phyloP scores from a whole-genome alignment of 1,139 yeast species.

The Debaryomyces sp. region DNA sequence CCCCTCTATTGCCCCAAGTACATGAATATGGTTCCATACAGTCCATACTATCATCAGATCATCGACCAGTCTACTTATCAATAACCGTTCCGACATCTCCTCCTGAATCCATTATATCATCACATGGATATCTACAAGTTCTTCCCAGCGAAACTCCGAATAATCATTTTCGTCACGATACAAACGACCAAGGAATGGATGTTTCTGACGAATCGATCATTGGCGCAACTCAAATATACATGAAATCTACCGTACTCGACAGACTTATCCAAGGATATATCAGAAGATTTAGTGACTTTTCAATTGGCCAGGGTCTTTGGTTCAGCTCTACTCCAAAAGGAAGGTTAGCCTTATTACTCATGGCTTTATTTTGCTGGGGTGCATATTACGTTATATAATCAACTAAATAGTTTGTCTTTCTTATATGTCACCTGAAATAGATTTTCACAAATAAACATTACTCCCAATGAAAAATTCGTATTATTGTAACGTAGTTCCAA shows the following conservation, averaged over 20 bases:
- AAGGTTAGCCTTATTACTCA: slow-evolving; percentile 25
- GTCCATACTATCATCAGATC: slow-evolving; percentile 41
- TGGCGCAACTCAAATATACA: slow-evolving; percentile 49
- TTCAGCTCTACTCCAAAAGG: slow-evolving; percentile 43
- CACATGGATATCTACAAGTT: slow-evolving; percentile 44
- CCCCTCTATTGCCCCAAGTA: slow-evolving; percentile 24
- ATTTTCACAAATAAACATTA: neutral
- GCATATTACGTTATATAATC: neutral
- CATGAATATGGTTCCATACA: slow-evolving; percentile 44
- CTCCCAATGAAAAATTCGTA: neutral
- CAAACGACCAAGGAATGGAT: slow-evolving; percentile 13
- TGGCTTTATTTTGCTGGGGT: slow-evolving; percentile 12
- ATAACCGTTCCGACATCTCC: slow-evolving; percentile 45
- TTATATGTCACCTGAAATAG: neutral
- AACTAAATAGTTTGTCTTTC: neutral
- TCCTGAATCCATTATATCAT: slow-evolving; percentile 45
- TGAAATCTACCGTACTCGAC: slow-evolving; percentile 46
- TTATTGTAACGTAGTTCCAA: neutral
- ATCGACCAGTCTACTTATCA: slow-evolving; percentile 46
- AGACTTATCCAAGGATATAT: slow-evolving; percentile 28
- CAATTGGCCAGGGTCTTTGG: slow-evolving; percentile 46
- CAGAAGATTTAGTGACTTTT: slow-evolving; percentile 34
- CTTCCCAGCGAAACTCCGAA: slow-evolving; percentile 31
- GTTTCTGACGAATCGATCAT: slow-evolving; percentile 27
- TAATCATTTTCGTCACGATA: slow-evolving; percentile 19